These are phyloP conservation scores for Zymoseptoria brevis DNA, from an alignment of 2,329 filamentous ascomycete genomes.

Conservation along the genomic window DNA sequence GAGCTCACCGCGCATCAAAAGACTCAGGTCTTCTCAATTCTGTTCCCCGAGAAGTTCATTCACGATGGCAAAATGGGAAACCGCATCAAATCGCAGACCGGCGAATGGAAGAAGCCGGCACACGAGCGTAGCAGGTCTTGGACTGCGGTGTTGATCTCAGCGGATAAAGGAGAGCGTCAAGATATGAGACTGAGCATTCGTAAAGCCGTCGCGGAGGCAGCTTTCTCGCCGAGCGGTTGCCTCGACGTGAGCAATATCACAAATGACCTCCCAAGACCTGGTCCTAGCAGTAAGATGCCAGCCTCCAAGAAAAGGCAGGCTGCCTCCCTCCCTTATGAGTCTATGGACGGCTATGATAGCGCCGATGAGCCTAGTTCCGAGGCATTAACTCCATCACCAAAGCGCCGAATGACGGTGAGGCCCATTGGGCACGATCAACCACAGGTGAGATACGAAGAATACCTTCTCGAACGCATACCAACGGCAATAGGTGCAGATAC, in stretches of 20 bases:
- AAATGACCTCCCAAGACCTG: background rate
- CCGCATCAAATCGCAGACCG: background rate
- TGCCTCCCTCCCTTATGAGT: background rate
- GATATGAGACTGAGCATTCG: background rate
- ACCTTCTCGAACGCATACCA: no score
- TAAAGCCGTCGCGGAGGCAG: background rate
- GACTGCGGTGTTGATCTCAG: background rate
- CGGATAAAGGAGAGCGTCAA: background rate
- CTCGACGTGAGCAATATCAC: background rate
- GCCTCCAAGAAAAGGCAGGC: background rate
- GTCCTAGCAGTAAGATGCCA: background rate
- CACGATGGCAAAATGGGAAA: background rate
- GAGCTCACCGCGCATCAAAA: background rate
- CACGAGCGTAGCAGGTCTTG: background rate
- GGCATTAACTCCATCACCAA: background rate
- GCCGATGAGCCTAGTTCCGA: background rate
- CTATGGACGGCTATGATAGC: background rate
- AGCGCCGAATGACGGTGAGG: background rate
- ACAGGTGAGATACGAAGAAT: background rate
- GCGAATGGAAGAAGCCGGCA: background rate
- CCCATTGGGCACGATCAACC: background rate
- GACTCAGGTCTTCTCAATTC: background rate
- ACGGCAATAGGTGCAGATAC: no score
- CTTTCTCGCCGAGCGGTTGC: background rate
- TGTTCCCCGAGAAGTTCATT: background rate